Evolutionary conservation across 768 basidiomycete species (phyloP).

Genomic region (Suillus lakei): DNA sequence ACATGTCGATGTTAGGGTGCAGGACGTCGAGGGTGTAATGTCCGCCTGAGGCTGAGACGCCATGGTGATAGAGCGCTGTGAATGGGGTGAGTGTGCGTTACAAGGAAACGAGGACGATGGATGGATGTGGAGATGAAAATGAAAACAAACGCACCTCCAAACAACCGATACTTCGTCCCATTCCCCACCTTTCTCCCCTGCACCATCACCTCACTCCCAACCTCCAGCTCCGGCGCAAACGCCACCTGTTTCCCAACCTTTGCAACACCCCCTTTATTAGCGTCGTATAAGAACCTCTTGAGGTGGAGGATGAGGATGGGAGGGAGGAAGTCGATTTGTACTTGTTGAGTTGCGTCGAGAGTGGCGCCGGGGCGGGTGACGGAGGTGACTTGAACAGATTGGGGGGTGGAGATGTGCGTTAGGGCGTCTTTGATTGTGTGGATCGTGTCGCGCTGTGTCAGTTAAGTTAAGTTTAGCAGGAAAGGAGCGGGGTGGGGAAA

Average conservation of each 20-base stretch:
- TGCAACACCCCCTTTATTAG: conserved; percentile 71
- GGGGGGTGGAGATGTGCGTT: conserved; percentile 74
- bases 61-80: conserved; percentile 88
- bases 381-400: conserved; percentile 74
- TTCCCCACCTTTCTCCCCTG: conserved; percentile 51
- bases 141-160: conserved; percentile 63
- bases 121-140: background rate
- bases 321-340: conserved; percentile 82
- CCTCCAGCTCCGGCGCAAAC: conserved; percentile 78
- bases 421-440: conserved; percentile 85
- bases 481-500: too few relatives aligned
- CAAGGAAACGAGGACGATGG: too few relatives aligned
- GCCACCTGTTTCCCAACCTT: conserved; percentile 85
- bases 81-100: background rate
- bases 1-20: conserved; percentile 66
- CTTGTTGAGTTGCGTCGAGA: conserved; percentile 74
- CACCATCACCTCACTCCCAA: conserved; percentile 71
- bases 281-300: conserved; percentile 91
- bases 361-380: conserved; percentile 58
- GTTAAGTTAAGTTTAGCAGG: too few relatives aligned
- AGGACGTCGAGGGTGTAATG: conserved; percentile 95
- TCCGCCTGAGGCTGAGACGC: conserved; percentile 86
- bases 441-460: conserved; percentile 68
- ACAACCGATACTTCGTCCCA: conserved; percentile 73
- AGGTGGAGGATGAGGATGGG: conserved; percentile 86